Percentiles rank a stretch among this genome's conserved stretches.
Evolutionary conservation across 1,284 basidiomycete species (phyloP).

Genomic region (Moesziomyces globuligerus): DNA sequence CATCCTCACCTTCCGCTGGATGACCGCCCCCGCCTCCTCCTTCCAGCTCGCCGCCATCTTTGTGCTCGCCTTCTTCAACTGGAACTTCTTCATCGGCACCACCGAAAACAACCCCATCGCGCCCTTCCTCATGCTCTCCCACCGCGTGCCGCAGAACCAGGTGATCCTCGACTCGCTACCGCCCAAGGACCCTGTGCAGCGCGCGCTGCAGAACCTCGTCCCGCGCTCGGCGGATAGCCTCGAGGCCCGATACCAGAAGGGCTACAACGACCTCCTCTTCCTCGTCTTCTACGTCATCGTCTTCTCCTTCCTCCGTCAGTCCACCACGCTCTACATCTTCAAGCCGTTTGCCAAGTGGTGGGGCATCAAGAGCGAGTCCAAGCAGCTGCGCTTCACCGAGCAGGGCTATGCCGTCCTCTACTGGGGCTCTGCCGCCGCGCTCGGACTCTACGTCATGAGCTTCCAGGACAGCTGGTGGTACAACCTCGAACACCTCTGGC

Average conservation of each 20-base stretch:
- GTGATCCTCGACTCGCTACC: constrained; percentile 69
- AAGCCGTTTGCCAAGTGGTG: constrained; percentile 74
- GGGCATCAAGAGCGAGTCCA: constrained; percentile 62
- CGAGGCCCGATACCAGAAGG: constrained; percentile 58
- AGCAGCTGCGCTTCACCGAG: constrained; percentile 61
- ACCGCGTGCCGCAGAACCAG: constrained; percentile 71
- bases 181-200: constrained; percentile 23
- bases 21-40: constrained; percentile 57
- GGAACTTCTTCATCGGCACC: constrained; percentile 71
- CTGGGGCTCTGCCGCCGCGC: constrained; percentile 58
- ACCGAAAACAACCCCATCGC: constrained; percentile 79
- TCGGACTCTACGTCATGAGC: constrained; percentile 77
- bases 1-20: constrained; percentile 57
- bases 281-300: constrained; percentile 87
- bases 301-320: constrained; percentile 89
- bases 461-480: constrained; percentile 91
- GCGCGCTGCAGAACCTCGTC: constrained; percentile 27
- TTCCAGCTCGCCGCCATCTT: constrained; percentile 75
- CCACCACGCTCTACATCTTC: constrained; percentile 77
- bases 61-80: constrained; percentile 78
- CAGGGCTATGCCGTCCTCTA: constrained; percentile 65
- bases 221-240: constrained; percentile 34
- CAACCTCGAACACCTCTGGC: constrained; percentile 66
- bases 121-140: constrained; percentile 80
- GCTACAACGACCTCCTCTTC: constrained; percentile 77